Evolutionary conservation across 2,329 filamentous ascomycete genomes (phyloP), one percentile per base, ranked within the genome.

Genomic region (Sarocladium oryzae): DNA sequence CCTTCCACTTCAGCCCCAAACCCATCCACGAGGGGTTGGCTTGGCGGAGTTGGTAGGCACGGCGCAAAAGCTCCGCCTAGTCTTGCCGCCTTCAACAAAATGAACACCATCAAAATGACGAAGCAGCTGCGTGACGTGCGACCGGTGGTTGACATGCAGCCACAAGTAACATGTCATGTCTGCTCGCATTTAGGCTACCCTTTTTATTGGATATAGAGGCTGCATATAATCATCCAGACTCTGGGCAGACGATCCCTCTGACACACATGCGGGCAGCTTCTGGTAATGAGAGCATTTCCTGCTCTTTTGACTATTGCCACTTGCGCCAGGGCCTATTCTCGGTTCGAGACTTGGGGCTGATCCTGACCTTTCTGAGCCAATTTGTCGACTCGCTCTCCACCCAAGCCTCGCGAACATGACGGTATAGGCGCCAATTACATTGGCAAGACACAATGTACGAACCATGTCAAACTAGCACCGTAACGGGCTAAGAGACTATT

Each of bases 351-450:
- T n/a, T n/a, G n/a, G n/a, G n/a, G 9, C n/a, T 43, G 23, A 43
- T 43, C 40, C 40, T 43, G 40, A 15, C 40, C 40, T 3, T 20
- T 40, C 36, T 40, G 36, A 18, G 18, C 36, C 16, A 18, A 40
- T 8, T 4, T 10, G 8, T 21, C 13, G 36, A 18, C 10, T 3
- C 35, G 7, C 15, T 11, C 40, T 11, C n/a, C 26, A 26, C 40
- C 40, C 40, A 26, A 28, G 40, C 40, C 4, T 26, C 40, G 15
- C 40, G 21, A 43, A 32, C 24, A 48, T 48, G 43, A 48, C 43
- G 43, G 33, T 26, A 48, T 33, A 16, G 10, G 9, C 26, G 16
- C 26, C 24, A 48, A 32, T 32, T 11, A 33, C 10, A 43, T 43
- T 28, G 40, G 20, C n/a, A 43, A 26, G 8, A 32, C 4, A 16